A percentile compares a stretch with the other conserved stretches of the same genome.
These are phyloP conservation scores for Cryptococcus maquisensis DNA, from an alignment of 1,284 basidiomycete genomes.

Conservation along the genomic window DNA sequence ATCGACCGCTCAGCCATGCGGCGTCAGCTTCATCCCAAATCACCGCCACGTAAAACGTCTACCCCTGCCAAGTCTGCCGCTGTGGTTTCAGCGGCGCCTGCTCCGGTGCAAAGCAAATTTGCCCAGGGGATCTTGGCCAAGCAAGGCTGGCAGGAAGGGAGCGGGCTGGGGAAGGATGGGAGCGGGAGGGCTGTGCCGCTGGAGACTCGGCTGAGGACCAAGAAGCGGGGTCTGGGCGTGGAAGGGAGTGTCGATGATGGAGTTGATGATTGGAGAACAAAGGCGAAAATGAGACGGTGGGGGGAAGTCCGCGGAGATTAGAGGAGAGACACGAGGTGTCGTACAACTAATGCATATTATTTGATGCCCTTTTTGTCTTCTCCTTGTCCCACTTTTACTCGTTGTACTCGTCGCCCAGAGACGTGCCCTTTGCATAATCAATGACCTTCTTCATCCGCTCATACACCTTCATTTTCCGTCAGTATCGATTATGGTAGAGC, in stretches of 20 bases:
- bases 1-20: constrained; percentile 43
- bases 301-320: constrained; percentile 18
- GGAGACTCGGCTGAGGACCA: constrained; percentile 21
- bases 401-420: constrained; percentile 46
- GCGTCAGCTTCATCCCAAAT: constrained; percentile 23
- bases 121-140: constrained; percentile 27
- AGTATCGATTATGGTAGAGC: background rate
- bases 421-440: constrained; percentile 61
- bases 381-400: constrained; percentile 12
- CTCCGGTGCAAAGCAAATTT: constrained; percentile 9
- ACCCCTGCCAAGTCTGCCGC: background rate
- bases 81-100: background rate
- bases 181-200: constrained; percentile 31
- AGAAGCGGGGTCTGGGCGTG: constrained; percentile 35
- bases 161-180: constrained; percentile 32
- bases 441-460: constrained; percentile 73
- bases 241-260: constrained; percentile 13
- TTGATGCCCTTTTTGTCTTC: background rate
- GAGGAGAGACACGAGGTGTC: background rate
- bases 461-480: constrained; percentile 59
- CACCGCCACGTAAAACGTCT: constrained; percentile 11
- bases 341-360: background rate
- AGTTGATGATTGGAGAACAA: constrained; percentile 31
- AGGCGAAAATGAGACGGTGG: constrained; percentile 32
- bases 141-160: constrained; percentile 41